Evolutionary conservation across 805 yeast species (phyloP), one percentile per base, ranked within the genome.

Genomic region (Pichia thaimueangensis): DNA sequence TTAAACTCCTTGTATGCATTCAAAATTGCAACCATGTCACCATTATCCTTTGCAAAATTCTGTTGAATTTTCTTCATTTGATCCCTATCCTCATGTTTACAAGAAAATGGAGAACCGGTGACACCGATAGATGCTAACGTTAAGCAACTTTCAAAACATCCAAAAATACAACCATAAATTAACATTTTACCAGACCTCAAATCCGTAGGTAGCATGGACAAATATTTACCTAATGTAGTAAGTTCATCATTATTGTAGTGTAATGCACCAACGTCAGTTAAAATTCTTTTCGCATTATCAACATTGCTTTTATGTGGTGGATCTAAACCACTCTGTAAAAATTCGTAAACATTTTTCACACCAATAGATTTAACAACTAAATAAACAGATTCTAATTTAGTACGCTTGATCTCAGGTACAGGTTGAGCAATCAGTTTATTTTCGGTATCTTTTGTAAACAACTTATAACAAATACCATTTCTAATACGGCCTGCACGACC

Each of bases 401-500:
- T 80, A 45, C 97, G 69, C 49, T 78, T 78, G 41, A 91, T 91
- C 57, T 91, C 98, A 0, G 98, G 97, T 15, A 83, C 70, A 1
- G 96, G 95, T 50, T 82, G 81, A 2, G 72, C 67, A 13, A 73
- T 64, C 91, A 88, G 83, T 19, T 61, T 58, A 1, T 60, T 59
- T 53, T 77, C 77, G 0, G 86, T 73, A 3, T 74, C 74, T 41
- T 67, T 64, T 1, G 96, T 82, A 61, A 76, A 91, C 36, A 91
- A 57, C 56, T 85, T 88, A 62, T 78, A 91, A 48, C 97, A 88
- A 12, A 69, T 66, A 44, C 98, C 98, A 21, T 70, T 70, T 28
- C 80, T 75, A 11, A 91, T 87, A 74, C 98, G 89, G 49, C 98
- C 98, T n/a, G 97, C 91, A 68, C 98, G 84, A 59, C 98, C 98